Conservation (phyloP, 2,329 filamentous ascomycete species). For the Dactylellina cionopaga region DNA sequence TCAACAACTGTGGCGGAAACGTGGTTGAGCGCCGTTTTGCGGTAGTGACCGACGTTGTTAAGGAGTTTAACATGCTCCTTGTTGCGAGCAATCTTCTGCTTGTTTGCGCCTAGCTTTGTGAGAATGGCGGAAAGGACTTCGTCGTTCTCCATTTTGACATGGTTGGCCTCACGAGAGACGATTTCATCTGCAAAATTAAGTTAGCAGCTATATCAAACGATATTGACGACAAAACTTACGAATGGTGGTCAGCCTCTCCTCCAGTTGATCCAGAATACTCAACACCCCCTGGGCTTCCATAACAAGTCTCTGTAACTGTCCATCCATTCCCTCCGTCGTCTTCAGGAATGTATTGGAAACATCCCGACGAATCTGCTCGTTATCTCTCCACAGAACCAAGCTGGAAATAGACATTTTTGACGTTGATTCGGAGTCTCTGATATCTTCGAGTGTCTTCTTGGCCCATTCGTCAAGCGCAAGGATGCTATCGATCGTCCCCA, state of each 20-base stretch:
- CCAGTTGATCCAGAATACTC: constrained; percentile 71
- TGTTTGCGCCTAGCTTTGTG: constrained; percentile 78
- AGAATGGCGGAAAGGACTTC: constrained; percentile 76
- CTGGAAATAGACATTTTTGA: constrained; percentile 60
- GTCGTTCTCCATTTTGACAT: constrained; percentile 69
- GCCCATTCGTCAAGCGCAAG: constrained; percentile 56
- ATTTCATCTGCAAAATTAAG: too few relatives aligned
- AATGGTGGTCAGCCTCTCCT: constrained; percentile 76
- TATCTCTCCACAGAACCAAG: constrained; percentile 63
- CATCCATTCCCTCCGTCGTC: constrained; percentile 68
- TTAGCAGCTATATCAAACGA: constrained; percentile 14
- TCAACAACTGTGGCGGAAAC: constrained; percentile 77
- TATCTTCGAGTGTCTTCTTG: constrained; percentile 53
- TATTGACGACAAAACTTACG: constrained; percentile 66
- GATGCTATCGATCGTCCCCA: constrained; percentile 55
- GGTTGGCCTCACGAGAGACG: constrained; percentile 71
- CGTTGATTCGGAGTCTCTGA: constrained; percentile 51
- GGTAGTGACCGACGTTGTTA: constrained; percentile 72
- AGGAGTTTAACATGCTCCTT: constrained; percentile 73
- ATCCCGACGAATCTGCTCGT: constrained; percentile 54
- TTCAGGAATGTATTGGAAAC: constrained; percentile 69
- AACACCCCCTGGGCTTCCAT: constrained; percentile 75
- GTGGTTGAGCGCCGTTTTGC: constrained; percentile 73
- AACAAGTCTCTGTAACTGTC: constrained; percentile 73
- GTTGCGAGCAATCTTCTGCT: constrained; percentile 69